Percentiles rank a stretch among this genome's conserved stretches.
phyloP scores from a whole-genome alignment of 495 filamentous ascomycete genomes.

The Penicillium nucicola region DNA sequence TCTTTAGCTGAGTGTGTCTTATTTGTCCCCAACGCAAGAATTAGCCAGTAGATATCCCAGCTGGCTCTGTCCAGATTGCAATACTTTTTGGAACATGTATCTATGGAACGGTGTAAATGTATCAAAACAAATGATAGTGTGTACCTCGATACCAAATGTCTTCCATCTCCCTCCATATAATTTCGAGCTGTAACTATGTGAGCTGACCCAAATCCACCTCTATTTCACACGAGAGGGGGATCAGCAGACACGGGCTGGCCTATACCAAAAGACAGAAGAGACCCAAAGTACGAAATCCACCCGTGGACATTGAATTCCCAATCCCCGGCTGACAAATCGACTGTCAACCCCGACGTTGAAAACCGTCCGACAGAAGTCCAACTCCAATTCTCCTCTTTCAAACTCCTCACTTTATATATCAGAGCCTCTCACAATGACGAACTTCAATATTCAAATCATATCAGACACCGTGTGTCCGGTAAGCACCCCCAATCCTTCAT shows the following conservation, averaged over 20 bases:
- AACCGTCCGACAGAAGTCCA: background rate
- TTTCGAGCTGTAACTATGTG: no score
- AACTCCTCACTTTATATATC: background rate
- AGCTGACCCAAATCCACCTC: no score
- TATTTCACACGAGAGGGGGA: no score
- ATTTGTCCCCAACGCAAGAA: background rate
- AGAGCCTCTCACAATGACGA: constrained; percentile 57
- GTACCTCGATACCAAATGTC: background rate
- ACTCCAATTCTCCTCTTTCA: background rate
- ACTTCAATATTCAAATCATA: constrained; percentile 72
- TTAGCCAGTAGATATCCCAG: no score
- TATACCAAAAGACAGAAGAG: no score
- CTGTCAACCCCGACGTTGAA: background rate
- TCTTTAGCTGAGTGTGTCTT: constrained; percentile 8
- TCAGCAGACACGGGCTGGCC: no score
- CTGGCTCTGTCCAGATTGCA: no score
- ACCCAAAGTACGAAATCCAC: no score
- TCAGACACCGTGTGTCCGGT: constrained; percentile 76
- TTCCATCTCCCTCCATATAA: no score
- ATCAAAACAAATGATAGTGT: background rate
- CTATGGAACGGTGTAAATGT: no score
- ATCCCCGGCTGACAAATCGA: constrained; percentile 1
- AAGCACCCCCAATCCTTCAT: constrained; percentile 15
- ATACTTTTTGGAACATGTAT: no score
- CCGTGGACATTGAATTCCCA: no score